These are phyloP conservation scores for Entomortierella parvispora DNA, from an alignment of 192 early-diverging fungal genomes.

Conservation along the genomic window DNA sequence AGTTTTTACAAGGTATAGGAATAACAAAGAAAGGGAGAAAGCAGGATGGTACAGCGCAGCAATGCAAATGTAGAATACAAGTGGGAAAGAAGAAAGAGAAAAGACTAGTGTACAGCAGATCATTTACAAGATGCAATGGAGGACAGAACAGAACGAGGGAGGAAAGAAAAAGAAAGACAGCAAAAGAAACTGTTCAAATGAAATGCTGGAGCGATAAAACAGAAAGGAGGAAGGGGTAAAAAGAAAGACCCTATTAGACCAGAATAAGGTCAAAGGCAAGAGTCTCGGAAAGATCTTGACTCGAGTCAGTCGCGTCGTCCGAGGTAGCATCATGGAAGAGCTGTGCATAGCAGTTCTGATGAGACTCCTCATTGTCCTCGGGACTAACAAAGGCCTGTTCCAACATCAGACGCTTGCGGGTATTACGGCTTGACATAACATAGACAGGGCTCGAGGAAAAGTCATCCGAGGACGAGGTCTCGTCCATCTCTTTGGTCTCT, in stretches of 20 bases:
- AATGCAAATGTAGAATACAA: constrained; percentile 7
- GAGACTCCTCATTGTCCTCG: constrained; percentile 25
- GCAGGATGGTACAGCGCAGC: constrained; percentile 13
- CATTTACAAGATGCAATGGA: constrained; percentile 7
- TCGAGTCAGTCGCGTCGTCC: constrained; percentile 11
- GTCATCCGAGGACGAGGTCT: neutral
- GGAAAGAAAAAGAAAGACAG: neutral
- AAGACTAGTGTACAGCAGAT: constrained; percentile 10
- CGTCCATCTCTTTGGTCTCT: constrained; percentile 12
- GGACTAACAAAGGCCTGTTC: constrained; percentile 48
- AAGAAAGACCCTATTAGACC: constrained; percentile 5
- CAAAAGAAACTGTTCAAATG: neutral
- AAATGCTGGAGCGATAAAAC: constrained; percentile 3
- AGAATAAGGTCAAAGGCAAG: constrained; percentile 43
- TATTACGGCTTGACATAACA: constrained; percentile 48
- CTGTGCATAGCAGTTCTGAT: constrained; percentile 28
- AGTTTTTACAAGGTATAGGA: constrained; percentile 12
- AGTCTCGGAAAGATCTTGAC: constrained; percentile 23
- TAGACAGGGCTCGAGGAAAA: constrained; percentile 31
- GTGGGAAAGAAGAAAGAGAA: neutral
- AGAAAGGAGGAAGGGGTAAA: constrained; percentile 5
- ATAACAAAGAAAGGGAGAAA: constrained; percentile 3
- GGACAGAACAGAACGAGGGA: too few species aligned
- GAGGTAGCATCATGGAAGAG: constrained; percentile 32
- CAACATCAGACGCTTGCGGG: constrained; percentile 51